Percentiles rank a stretch among this genome's conserved stretches.
Evolutionary conservation across 2,329 filamentous ascomycete genomes (phyloP).

Genomic region (Nemania sp.): DNA sequence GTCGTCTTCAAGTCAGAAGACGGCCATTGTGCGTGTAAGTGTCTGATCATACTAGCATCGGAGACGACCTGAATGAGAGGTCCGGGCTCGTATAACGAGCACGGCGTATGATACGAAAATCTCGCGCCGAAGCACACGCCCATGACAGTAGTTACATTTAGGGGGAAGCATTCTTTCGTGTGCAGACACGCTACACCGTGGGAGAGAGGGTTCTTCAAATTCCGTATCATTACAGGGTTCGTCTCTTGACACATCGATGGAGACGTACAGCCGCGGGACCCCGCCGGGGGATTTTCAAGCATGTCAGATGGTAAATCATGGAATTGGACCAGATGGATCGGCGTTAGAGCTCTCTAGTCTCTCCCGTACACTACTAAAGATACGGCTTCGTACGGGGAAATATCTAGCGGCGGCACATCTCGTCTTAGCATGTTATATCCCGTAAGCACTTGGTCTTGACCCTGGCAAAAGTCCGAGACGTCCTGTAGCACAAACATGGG

Average conservation of each 20-base stretch:
- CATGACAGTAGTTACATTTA: not conserved
- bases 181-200: not conserved
- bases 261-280: not conserved
- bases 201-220: not conserved
- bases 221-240: not conserved
- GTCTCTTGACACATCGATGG: conserved; percentile 1
- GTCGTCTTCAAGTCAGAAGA: not conserved
- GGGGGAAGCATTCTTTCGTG: not conserved
- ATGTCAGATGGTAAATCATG: not conserved
- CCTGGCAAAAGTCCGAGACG: too few relatives aligned
- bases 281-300: not conserved
- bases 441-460: too few relatives aligned
- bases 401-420: too few relatives aligned
- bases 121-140: not conserved
- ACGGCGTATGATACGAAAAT: not conserved
- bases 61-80: conserved; percentile 4
- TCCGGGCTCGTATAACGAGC: conserved; percentile 8
- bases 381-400: too few relatives aligned
- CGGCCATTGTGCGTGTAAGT: not conserved
- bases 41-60: not conserved
- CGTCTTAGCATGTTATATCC: too few relatives aligned
- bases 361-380: too few relatives aligned
- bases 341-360: not conserved
- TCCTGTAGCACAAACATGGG: too few relatives aligned
- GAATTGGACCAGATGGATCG: not conserved